Base-by-base conservation (phyloP, 116 monocot genomes). In the Iris pallida region DNA sequence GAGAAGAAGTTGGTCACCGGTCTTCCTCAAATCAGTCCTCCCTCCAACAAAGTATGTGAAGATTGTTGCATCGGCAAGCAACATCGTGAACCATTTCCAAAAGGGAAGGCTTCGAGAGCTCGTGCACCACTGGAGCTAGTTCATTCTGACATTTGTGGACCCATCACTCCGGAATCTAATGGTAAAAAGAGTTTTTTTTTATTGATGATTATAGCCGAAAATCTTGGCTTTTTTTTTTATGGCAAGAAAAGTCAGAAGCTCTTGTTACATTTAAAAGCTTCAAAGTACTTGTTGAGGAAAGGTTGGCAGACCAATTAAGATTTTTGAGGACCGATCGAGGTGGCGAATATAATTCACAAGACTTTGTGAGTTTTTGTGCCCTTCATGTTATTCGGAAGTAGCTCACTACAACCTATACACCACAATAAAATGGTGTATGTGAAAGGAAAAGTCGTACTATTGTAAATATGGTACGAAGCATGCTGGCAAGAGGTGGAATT, bases 1-100 rank as follows among this genome's bases (percentile, higher is more conserved):
- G 0, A 68, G 19, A 68, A 42, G 14, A 68, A 57, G n/a, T 17
- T 68, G 56, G 56, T 55, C 56, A 68, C n/a, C 2, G 55, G 68
- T 55, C 68, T 68, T 68, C 68, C 56, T 57, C 20, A 53, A 14
- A 54, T 54, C 7, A 45, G 13, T 9, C 1, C 10, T 44, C 16
- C 68, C 8, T 16, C 49, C 6, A 6, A 57, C 17, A 57, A 57
- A 16, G 57, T 57, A 16, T 57, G 57, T 57, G 57, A 57, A 57
- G 57, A 18, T 16, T 57, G 51, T 57, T n/a, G 14, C 6, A 16
- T 16, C n/a, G n/a, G n/a, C n/a, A n/a, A n/a, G n/a, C n/a, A n/a
- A n/a, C n/a, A n/a, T 57, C 57, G 57, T 17, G 16, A 16, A 57
- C 4, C 57, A 57, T 57, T 57, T 57, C 4, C 57, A 18, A 16